phyloP scores from a whole-genome alignment of 2,329 filamentous ascomycete species.

The Volutella citrinella region DNA sequence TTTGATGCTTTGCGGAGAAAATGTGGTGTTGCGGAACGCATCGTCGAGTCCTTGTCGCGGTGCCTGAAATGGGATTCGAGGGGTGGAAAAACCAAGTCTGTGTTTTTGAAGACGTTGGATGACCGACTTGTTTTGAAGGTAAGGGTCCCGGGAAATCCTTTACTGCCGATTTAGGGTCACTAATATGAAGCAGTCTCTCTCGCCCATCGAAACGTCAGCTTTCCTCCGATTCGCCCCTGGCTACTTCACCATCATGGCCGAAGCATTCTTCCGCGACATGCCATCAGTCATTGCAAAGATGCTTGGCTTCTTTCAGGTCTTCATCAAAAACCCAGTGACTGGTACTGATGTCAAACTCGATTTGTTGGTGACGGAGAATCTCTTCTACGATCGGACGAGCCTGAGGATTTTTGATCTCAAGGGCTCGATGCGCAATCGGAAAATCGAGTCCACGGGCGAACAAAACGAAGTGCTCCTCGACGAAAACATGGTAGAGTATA shows the following conservation, averaged over 20 bases:
- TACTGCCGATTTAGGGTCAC: too few species aligned
- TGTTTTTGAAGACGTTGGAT: slow-evolving; percentile 95
- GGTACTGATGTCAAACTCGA: slow-evolving; percentile 94
- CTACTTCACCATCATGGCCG: slow-evolving; percentile 96
- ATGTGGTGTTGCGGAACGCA: slow-evolving; percentile 88
- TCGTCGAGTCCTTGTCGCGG: slow-evolving; percentile 90
- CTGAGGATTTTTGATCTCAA: slow-evolving; percentile 94
- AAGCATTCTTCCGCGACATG: slow-evolving; percentile 90
- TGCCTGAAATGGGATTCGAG: slow-evolving; percentile 98
- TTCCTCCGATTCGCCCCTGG: slow-evolving; percentile 95
- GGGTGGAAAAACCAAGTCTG: slow-evolving; percentile 94
- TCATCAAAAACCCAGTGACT: slow-evolving; percentile 91
- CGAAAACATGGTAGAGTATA: slow-evolving; percentile 99
- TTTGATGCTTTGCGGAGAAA: slow-evolving; percentile 93
- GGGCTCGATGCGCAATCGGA: slow-evolving; percentile 97
- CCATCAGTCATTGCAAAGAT: slow-evolving; percentile 98
- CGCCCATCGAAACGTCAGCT: slow-evolving; percentile 85
- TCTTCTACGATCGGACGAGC: slow-evolving; percentile 92
- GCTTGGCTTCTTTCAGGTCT: slow-evolving; percentile 96
- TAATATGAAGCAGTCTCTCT: slow-evolving; percentile 62
- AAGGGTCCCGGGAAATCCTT: too few species aligned
- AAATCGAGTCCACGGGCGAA: slow-evolving; percentile 92
- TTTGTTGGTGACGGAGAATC: slow-evolving; percentile 91
- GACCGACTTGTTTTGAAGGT: slow-evolving; percentile 87
- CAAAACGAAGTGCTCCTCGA: slow-evolving; percentile 95